Conservation (phyloP, 345 rosid species). For the Schrenkiella parvula region DNA sequence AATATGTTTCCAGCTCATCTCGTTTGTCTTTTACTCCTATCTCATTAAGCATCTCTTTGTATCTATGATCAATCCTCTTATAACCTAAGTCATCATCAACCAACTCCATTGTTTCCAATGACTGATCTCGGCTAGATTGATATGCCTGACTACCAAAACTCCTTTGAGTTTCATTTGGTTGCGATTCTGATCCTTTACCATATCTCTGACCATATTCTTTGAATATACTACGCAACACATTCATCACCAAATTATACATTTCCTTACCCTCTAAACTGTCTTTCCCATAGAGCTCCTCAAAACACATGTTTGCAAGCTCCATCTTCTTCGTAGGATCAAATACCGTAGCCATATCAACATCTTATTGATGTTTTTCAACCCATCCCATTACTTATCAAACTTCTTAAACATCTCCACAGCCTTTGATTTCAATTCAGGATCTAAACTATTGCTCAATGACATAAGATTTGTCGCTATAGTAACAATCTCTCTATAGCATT, state of each 20-base stretch:
- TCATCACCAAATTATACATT: background rate
- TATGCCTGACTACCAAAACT: too few relatives aligned
- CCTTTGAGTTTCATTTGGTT: too few relatives aligned
- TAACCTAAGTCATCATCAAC: background rate
- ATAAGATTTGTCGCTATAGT: too few relatives aligned
- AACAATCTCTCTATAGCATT: too few relatives aligned
- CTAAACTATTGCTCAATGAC: too few relatives aligned
- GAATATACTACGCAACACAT: background rate
- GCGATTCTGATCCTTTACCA: too few relatives aligned
- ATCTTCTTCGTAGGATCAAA: background rate
- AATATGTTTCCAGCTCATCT: background rate
- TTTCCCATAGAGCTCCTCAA: background rate
- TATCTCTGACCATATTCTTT: background rate
- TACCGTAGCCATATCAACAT: background rate
- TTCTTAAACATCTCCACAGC: background rate
- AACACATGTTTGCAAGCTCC: background rate
- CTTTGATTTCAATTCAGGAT: too few relatives aligned
- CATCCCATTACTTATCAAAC: background rate
- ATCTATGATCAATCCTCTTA: background rate
- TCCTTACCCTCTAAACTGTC: background rate
- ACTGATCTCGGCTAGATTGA: too few relatives aligned
- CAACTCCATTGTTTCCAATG: too few relatives aligned
- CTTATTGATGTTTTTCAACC: background rate
- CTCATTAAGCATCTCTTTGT: background rate
- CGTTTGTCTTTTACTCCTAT: background rate